Conservation (phyloP, 805 yeast species). For the Isabelozyma gotoi region DNA sequence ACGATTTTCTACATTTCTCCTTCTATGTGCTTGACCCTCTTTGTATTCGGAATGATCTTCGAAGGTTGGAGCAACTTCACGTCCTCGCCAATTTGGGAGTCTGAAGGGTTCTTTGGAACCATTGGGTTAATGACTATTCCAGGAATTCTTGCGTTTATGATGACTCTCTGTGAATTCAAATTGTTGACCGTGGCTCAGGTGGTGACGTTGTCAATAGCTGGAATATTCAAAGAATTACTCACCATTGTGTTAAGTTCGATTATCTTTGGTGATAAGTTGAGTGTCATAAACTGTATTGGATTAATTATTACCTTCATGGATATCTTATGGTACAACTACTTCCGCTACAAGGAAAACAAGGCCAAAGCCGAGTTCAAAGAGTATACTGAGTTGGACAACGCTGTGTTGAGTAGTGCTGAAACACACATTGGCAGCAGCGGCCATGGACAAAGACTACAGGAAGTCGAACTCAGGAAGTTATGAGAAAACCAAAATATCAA, state of each 20-base stretch:
- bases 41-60: conserved; percentile 59
- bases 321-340: conserved; percentile 80
- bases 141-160: conserved; percentile 81
- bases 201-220: conserved; percentile 84
- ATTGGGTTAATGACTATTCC: conserved; percentile 67
- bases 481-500: neutral
- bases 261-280: conserved; percentile 72
- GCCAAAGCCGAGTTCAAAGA: neutral
- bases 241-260: conserved; percentile 72
- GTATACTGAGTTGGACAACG: neutral
- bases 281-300: conserved; percentile 70
- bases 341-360: conserved; percentile 39
- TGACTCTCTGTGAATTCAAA: conserved; percentile 87
- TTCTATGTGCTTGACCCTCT: conserved; percentile 65
- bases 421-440: neutral
- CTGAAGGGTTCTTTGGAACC: conserved; percentile 57
- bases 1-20: conserved; percentile 87
- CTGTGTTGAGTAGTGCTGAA: neutral
- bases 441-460: neutral
- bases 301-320: conserved; percentile 72
- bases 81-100: conserved; percentile 60
- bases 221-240: conserved; percentile 87
- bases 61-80: conserved; percentile 67
- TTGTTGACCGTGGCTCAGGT: conserved; percentile 80
- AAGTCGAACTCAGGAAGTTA: neutral